These are phyloP conservation scores for Candida loeiensis DNA, from an alignment of 805 yeast species.

Conservation along the genomic window DNA sequence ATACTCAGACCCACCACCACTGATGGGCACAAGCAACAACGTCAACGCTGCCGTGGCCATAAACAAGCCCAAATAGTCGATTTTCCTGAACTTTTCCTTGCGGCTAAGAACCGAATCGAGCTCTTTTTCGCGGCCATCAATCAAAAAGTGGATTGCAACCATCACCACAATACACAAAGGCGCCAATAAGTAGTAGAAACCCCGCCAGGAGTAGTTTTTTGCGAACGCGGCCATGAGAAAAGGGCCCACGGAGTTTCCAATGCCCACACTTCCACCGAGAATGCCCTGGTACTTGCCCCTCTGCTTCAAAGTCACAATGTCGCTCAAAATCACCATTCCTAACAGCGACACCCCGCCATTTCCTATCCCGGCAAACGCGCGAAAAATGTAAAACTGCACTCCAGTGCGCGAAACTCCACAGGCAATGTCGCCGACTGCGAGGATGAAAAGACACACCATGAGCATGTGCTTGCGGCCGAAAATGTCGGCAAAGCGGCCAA, in stretches of 20 bases:
- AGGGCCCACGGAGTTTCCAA: slow-evolving; percentile 56
- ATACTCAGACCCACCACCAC: slow-evolving; percentile 60
- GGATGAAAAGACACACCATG: slow-evolving; percentile 34
- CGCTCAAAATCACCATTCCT: slow-evolving; percentile 52
- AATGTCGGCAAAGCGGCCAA: slow-evolving; percentile 54
- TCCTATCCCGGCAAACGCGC: slow-evolving; percentile 57
- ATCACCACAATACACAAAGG: slow-evolving; percentile 38
- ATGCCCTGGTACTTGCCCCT: slow-evolving; percentile 59
- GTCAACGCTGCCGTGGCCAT: slow-evolving; percentile 47
- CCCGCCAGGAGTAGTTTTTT: slow-evolving; percentile 47
- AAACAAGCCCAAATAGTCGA: slow-evolving; percentile 53
- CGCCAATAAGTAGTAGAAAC: slow-evolving; percentile 47
- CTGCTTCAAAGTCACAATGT: slow-evolving; percentile 49
- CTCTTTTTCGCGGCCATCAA: slow-evolving; percentile 33
- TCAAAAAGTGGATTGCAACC: slow-evolving; percentile 28
- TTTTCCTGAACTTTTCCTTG: slow-evolving; percentile 37
- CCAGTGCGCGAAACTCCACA: slow-evolving; percentile 51
- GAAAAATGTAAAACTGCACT: slow-evolving; percentile 46
- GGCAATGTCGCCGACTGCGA: slow-evolving; percentile 45
- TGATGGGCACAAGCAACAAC: slow-evolving; percentile 50
- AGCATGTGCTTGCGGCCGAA: slow-evolving; percentile 49
- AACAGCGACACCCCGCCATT: slow-evolving; percentile 51
- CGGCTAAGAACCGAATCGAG: slow-evolving; percentile 25
- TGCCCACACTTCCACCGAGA: slow-evolving; percentile 47
- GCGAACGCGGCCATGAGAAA: slow-evolving; percentile 52